Conservation (phyloP, 768 basidiomycete species). For the Botryobasidium botryosum region DNA sequence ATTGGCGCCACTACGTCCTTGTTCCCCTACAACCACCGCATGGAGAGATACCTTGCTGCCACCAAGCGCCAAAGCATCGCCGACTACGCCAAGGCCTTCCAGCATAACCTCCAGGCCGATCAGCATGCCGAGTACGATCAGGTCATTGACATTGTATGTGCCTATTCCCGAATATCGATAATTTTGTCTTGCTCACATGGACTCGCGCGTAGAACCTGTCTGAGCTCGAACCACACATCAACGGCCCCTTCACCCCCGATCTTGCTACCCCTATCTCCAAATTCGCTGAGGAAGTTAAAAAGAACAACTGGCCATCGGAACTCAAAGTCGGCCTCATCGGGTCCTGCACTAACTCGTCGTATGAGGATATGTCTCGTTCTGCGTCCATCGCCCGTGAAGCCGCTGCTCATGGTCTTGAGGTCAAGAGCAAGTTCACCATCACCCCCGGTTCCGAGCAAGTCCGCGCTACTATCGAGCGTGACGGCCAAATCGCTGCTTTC, state of each 20-base stretch:
- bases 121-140: slow-evolving; percentile 85
- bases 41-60: slow-evolving; percentile 87
- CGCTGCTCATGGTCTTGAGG: slow-evolving; percentile 62
- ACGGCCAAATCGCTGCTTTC: slow-evolving; percentile 79
- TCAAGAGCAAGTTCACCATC: slow-evolving; percentile 92
- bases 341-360: slow-evolving; percentile 99
- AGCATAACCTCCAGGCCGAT: slow-evolving; percentile 82
- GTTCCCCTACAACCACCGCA: slow-evolving; percentile 96
- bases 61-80: slow-evolving; percentile 83
- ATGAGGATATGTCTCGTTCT: slow-evolving; percentile 98
- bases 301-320: slow-evolving; percentile 93
- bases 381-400: slow-evolving; percentile 89
- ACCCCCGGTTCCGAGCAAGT: slow-evolving; percentile 98
- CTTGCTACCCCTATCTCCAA: slow-evolving; percentile 96
- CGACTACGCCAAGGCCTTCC: slow-evolving; percentile 73
- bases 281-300: slow-evolving; percentile 79
- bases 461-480: slow-evolving; percentile 92
- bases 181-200: neutral
- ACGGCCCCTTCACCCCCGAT: slow-evolving; percentile 99
- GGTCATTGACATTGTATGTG: slow-evolving; percentile 70
- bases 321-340: slow-evolving; percentile 96
- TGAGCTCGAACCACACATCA: slow-evolving; percentile 97
- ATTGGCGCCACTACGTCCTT: slow-evolving; percentile 97
- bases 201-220: slow-evolving; percentile 52
- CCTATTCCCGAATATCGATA: neutral